Base-by-base conservation (phyloP, 2,329 filamentous ascomycete species). In the Clarireedia sp. region DNA sequence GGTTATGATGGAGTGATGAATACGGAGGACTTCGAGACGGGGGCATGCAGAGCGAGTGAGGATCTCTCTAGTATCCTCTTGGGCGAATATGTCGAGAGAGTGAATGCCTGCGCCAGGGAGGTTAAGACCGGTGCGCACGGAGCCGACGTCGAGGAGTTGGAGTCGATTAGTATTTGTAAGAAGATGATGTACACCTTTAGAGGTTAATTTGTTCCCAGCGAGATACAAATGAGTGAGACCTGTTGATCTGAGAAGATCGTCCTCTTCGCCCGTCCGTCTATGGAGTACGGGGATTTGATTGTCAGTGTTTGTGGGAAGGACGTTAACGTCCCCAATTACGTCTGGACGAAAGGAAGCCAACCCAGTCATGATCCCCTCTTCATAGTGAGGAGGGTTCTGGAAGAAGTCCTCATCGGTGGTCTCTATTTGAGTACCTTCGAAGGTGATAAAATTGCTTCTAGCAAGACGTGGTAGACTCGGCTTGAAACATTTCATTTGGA, bases 1-100 rank as follows among this genome's bases (percentile, higher is more conserved):
- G 0, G 82, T 85, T 5, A 85, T 74, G 2, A 83, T 60, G 0
- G 81, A 84, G 64, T 85, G 82, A 51, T 85, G 82, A 5, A 82
- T 69, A 12, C 77, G 74, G 1, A 85, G 67, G 1, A 70, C 70
- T 33, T 76, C 74, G 4, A 85, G 69, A 59, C 79, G 79, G 24
- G 51, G 41, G 21, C 33, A 44, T 12, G 21, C 40, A 7, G 40
- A 10, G 5, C 38, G 55, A 8, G 17, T 38, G 5, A 56, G 46
- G 7, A 47, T 36, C 2, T 6, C 14, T 7, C 29, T n/a, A 12
- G n/a, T 46, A 5, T 51, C 19, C 51, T 44, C 38, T 9, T 55
- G 53, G 4, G 21, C 3, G 40, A 33, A 29, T 17, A 23, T 14
- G 7, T 38, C 26, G 6, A 45, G 41, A 14, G 17, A 9, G 12